Conservation (phyloP, 495 filamentous ascomycete genomes). For the Hypoxylon fragiforme region DNA sequence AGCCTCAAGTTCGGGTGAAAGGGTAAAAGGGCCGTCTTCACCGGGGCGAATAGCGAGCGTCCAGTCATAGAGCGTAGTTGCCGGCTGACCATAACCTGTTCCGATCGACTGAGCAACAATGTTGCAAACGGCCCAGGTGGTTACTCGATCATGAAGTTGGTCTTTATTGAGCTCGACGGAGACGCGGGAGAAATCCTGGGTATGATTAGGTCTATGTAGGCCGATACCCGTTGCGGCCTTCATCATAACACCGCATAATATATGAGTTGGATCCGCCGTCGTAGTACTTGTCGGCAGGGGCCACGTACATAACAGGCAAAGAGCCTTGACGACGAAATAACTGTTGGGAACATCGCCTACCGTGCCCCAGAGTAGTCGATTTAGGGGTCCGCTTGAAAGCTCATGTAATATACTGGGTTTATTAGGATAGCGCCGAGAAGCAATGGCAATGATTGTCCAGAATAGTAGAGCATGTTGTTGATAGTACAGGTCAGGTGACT, state of each 20-base stretch:
- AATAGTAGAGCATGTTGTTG: constrained; percentile 75
- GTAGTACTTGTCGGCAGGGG: constrained; percentile 86
- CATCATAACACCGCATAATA: constrained; percentile 88
- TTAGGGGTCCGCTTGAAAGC: constrained; percentile 68
- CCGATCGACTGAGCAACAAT: constrained; percentile 90
- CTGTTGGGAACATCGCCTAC: constrained; percentile 81
- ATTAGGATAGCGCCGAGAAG: constrained; percentile 69
- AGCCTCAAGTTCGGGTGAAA: constrained; percentile 67
- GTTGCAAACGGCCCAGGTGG: constrained; percentile 91
- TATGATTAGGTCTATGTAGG: constrained; percentile 84
- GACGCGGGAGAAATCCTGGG: constrained; percentile 86
- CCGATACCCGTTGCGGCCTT: constrained; percentile 90
- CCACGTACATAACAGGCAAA: constrained; percentile 89
- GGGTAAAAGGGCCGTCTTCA: constrained; percentile 64
- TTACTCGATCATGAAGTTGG: constrained; percentile 80
- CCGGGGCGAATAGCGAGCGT: constrained; percentile 68
- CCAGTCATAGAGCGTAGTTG: constrained; percentile 87
- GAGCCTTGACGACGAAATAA: constrained; percentile 88
- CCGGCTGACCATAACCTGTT: constrained; percentile 88
- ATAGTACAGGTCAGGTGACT: constrained; percentile 74
- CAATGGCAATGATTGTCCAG: constrained; percentile 84
- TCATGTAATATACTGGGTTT: constrained; percentile 69
- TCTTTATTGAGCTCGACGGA: constrained; percentile 81
- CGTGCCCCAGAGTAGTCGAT: constrained; percentile 77
- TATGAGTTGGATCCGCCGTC: constrained; percentile 85